These are phyloP conservation scores for Sporothrix curviconia DNA, from an alignment of 2,329 filamentous ascomycete genomes.

Conservation along the genomic window DNA sequence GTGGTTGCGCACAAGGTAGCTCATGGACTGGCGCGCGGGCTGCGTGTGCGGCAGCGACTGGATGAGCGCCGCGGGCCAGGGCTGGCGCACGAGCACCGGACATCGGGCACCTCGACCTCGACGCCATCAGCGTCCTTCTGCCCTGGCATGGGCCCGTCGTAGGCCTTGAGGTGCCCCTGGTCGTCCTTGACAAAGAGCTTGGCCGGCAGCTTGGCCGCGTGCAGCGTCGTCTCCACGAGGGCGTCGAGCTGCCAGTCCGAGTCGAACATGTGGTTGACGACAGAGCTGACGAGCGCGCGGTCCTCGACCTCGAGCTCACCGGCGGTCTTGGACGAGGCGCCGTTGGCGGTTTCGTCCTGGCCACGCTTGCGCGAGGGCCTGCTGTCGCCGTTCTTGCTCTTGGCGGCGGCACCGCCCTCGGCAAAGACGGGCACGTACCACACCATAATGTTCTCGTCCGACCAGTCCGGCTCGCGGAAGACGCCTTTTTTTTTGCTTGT, in stretches of 20 bases:
- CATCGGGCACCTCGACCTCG: conserved; percentile 45
- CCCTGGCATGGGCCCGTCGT: conserved; percentile 62
- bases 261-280: conserved; percentile 73
- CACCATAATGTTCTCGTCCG: conserved; percentile 70
- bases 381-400: not conserved
- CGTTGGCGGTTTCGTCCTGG: conserved; percentile 15
- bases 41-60: conserved; percentile 60
- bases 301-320: conserved; percentile 22
- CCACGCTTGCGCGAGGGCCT: conserved; percentile 29
- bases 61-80: conserved; percentile 69
- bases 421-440: conserved; percentile 65
- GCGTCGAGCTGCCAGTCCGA: conserved; percentile 68
- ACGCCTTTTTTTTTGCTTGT: too few relatives aligned
- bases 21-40: conserved; percentile 63
- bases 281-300: conserved; percentile 48
- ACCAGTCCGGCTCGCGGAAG: conserved; percentile 60
- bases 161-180: conserved; percentile 59
- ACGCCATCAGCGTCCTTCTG: conserved; percentile 26
- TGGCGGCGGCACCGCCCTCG: conserved; percentile 9
- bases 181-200: conserved; percentile 62
- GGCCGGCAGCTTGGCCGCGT: conserved; percentile 60
- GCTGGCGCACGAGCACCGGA: conserved; percentile 67
- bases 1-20: conserved; percentile 77
- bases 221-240: conserved; percentile 59
- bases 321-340: not conserved